Evolutionary conservation across 805 yeast species (phyloP).

Genomic region (Komagataella ulmi): DNA sequence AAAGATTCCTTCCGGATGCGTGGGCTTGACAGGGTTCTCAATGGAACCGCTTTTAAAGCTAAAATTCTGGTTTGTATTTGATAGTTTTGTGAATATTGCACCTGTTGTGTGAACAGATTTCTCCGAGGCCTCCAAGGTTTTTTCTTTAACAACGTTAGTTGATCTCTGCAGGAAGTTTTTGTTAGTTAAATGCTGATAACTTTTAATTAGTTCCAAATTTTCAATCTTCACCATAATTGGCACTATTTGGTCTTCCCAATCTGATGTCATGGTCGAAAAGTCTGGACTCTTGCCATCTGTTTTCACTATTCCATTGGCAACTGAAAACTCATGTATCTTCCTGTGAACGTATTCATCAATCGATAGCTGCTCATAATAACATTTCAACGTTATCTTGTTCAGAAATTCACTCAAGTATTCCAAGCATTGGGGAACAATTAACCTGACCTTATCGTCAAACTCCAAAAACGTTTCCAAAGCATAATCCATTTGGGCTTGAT

Average conservation of each 20-base stretch:
- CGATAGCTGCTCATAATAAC: slow-evolving; percentile 24
- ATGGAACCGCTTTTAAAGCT: slow-evolving; percentile 12
- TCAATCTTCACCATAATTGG: slow-evolving; percentile 24
- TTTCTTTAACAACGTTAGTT: slow-evolving; percentile 10
- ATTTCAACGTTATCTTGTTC: slow-evolving; percentile 23
- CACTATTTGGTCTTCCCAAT: slow-evolving; percentile 24
- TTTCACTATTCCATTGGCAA: slow-evolving; percentile 17
- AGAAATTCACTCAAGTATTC: slow-evolving; percentile 34
- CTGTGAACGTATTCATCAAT: slow-evolving; percentile 19
- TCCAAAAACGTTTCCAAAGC: slow-evolving; percentile 18
- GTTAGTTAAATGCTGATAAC: slow-evolving; percentile 22
- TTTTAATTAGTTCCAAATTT: slow-evolving; percentile 20
- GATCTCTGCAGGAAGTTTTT: slow-evolving; percentile 22
- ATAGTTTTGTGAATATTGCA: slow-evolving; percentile 17
- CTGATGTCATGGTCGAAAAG: slow-evolving; percentile 21
- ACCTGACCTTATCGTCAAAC: slow-evolving; percentile 24
- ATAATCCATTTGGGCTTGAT: slow-evolving; percentile 18
- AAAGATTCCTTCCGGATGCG: slow-evolving; percentile 18
- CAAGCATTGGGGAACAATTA: slow-evolving; percentile 31
- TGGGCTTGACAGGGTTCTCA: slow-evolving; percentile 22
- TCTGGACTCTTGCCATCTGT: slow-evolving; percentile 1
- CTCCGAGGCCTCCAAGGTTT: slow-evolving; percentile 10
- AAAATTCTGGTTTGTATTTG: slow-evolving; percentile 17
- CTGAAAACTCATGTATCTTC: slow-evolving; percentile 14
- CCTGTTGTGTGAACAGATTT: slow-evolving; percentile 9